Base-by-base conservation (phyloP, 495 filamentous ascomycete genomes). In the Trichoderma asperelloides region DNA sequence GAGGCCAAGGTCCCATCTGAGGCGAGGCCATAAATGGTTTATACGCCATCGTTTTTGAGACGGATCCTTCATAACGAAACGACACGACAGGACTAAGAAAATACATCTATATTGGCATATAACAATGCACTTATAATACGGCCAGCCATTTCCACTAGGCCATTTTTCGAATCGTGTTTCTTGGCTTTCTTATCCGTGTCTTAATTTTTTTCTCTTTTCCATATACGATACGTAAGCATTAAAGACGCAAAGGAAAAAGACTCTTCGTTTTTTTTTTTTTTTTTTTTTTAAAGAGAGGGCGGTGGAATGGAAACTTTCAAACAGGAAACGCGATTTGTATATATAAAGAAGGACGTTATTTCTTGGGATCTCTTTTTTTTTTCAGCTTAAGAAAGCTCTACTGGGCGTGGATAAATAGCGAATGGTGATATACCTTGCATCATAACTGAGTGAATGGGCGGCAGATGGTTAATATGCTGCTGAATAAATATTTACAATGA, bases 21-120 rank as follows among this genome's bases (percentile, higher is more conserved):
- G 43, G 43, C 23, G n/a, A 51, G 23, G 47, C 45, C 45, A 37
- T 37, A 37, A 37, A 37, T 37, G 33, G 2, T 37, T 37, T 37
- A 37, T 37, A 37, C 33, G 33, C 33, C 9, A 37, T 7, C 9
- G 9, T 37, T 7, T 3, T 51, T 6, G 18, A 51, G 18, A 18
- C 18, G 18, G 47, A 51, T n/a, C 21, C 47, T n/a, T n/a, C 9
- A 51, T 51, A 7, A 21, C 21, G 8, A 18, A n/a, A 21, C 18
- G 41, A 15, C 47, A 51, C 47, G 47, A 51, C 47, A 60, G 55
- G 23, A 30, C 7, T 30, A 9, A 30, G 27, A 27, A 30, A 27
- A 60, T 60, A 30, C 18, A 60, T 30, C 21, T 60, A 60, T 25
- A 27, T n/a, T 25, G 55, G 55, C 55, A 60, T 60, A 60, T 60